Conservation (phyloP, 2,329 filamentous ascomycete species). For the Nothophoma quercina region DNA sequence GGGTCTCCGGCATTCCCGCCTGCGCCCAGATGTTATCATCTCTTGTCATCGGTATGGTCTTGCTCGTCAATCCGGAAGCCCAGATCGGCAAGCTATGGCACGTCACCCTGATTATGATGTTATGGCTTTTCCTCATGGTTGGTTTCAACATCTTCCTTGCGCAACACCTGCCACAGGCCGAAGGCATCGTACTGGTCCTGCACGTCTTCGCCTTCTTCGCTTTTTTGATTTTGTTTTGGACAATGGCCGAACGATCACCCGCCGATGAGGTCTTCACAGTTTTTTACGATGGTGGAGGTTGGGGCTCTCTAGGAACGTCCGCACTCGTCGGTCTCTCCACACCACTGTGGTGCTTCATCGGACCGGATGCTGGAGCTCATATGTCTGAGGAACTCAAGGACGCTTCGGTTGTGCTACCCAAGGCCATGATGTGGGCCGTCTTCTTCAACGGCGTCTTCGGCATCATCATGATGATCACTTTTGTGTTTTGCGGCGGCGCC, state of each 20-base stretch:
- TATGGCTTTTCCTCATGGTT: slow-evolving; percentile 40
- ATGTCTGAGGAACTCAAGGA: slow-evolving; percentile 47
- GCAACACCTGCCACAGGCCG: slow-evolving; percentile 53
- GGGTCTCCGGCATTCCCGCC: slow-evolving; percentile 39
- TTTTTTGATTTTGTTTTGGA: slow-evolving; percentile 50
- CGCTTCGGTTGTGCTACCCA: slow-evolving; percentile 39
- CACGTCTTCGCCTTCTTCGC: slow-evolving; percentile 60
- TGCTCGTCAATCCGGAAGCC: slow-evolving; percentile 51
- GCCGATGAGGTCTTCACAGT: slow-evolving; percentile 53
- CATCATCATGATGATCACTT: slow-evolving; percentile 42
- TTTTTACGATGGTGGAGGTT: slow-evolving; percentile 55
- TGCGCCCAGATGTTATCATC: slow-evolving; percentile 32
- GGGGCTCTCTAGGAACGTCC: slow-evolving; percentile 53
- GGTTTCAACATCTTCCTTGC: slow-evolving; percentile 55
- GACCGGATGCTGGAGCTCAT: slow-evolving; percentile 48
- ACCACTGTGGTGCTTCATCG: slow-evolving; percentile 46
- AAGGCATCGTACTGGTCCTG: slow-evolving; percentile 55
- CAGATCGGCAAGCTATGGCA: slow-evolving; percentile 45
- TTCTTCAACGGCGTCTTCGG: slow-evolving; percentile 49
- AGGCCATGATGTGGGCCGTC: slow-evolving; percentile 50
- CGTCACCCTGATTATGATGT: slow-evolving; percentile 50
- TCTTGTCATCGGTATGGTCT: slow-evolving; percentile 38
- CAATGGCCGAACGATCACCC: slow-evolving; percentile 41
- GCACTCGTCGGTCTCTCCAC: slow-evolving; percentile 49
- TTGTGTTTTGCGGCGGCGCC: slow-evolving; percentile 49